Evolutionary conservation across 2,329 filamentous ascomycete genomes (phyloP), one percentile per base, ranked within the genome.

Genomic region (Sordariomycetes sp.): DNA sequence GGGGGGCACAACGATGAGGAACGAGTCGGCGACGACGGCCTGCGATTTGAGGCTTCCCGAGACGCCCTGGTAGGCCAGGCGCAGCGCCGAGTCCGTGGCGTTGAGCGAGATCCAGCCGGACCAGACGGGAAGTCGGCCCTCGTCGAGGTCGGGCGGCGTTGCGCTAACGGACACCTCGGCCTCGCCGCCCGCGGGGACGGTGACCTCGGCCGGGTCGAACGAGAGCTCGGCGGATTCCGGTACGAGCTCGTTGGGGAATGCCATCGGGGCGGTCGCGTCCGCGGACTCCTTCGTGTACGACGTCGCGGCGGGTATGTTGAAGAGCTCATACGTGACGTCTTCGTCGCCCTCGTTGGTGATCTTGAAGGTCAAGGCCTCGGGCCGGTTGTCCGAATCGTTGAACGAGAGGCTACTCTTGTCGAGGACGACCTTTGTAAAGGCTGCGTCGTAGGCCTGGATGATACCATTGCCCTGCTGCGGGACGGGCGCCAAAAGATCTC

Each of bases 371-470:
- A 76, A 70, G 2, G 70, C 71, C 12, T 72, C 67, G 53, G 67
- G 66, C 61, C 83, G 78, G 71, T 86, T 67, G 62, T 81, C 79
- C 0, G 82, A 83, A 66, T 87, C 83, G 65, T 87, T 86, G 70
- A 86, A 85, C 3, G 80, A 76, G 16, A 87, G 69, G 66, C 77
- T 80, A n/a, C 79, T 79, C 11, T 74, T 76, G 63, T 76, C 78
- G 22, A 86, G 70, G 14, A 80, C 64, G 2, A 78, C 77, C 2
- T 74, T 80, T 18, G 78, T 72, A 62, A 79, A 76, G 6, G 82
- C 79, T 3, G 82, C 80, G 59, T 84, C 79, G 61, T 79, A 79
- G 3, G 81, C 83, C 62, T 84, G 80, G 54, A 87, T 70, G 14
- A 86, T 70, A 43, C 84, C 84, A 32, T 70, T 78, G 12, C 84